These are phyloP conservation scores for Cryptococcus sp. DNA, from an alignment of 1,284 basidiomycete species.

Conservation along the genomic window DNA sequence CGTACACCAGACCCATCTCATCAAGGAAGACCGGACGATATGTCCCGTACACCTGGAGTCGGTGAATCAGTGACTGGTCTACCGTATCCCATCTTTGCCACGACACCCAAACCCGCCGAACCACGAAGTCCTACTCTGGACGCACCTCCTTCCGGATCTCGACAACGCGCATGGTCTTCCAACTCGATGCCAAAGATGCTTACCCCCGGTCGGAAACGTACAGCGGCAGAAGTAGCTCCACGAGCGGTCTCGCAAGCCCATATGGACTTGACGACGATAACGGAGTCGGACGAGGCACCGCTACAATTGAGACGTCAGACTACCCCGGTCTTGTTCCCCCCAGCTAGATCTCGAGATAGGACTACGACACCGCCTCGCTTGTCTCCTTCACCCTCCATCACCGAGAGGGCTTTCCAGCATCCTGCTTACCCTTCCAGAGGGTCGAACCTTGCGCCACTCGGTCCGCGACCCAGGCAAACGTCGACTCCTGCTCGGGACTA, in stretches of 20 bases:
- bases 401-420: slow-evolving; percentile 18
- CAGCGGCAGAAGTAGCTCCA: slow-evolving; percentile 6
- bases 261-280: slow-evolving; percentile 25
- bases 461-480: neutral
- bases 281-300: slow-evolving; percentile 14
- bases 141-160: slow-evolving; percentile 12
- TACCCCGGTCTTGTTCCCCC: slow-evolving; percentile 9
- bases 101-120: slow-evolving; percentile 19
- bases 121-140: slow-evolving; percentile 21
- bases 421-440: slow-evolving; percentile 11
- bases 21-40: slow-evolving; percentile 25
- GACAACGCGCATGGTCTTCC: slow-evolving; percentile 1
- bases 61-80: slow-evolving; percentile 1
- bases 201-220: slow-evolving; percentile 10
- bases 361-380: slow-evolving; percentile 22
- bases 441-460: neutral
- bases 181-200: slow-evolving; percentile 1
- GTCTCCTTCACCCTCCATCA: slow-evolving; percentile 31
- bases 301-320: neutral
- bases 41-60: slow-evolving; percentile 9
- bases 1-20: slow-evolving; percentile 32
- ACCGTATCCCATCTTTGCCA: slow-evolving; percentile 21
- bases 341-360: neutral
- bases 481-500: slow-evolving; percentile 28
- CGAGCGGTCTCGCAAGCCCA: slow-evolving; percentile 25